Evolutionary conservation across 192 early-diverging fungal species (phyloP), one percentile per base, ranked within the genome.

Genomic region (Coemansia sp.): DNA sequence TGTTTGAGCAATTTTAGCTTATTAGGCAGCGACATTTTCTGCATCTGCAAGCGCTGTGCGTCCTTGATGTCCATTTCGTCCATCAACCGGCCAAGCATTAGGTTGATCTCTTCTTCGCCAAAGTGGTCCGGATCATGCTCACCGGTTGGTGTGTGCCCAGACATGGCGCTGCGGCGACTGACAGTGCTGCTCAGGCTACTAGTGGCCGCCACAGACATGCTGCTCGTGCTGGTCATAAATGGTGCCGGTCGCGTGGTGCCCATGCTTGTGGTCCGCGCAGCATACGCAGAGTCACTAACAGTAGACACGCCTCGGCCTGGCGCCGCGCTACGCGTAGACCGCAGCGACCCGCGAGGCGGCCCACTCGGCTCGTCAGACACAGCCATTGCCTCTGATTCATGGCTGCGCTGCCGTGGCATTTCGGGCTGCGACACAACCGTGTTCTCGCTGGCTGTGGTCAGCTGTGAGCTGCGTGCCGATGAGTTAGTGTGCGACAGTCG

Each of bases 31-130:
- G 82, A 73, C 73, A 83, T 73, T 47, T 76, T 76, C 34, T 78
- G 82, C 76, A 83, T 83, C 56, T 83, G 72, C 59, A 72, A 49
- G 10, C 77, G 73, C 58, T 79, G 77, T 10, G 73, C 68, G 50
- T 83, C 82, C 53, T 68, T 74, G 18, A 83, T 66, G 18, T 79
- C 77, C 82, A 83, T 83, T 50, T 79, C 77, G 66, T 79, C 76
- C 73, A 79, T 83, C 48, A 82, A 61, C n/a, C 76, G 65, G 0
- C 67, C 70, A 53, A 82, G 67, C 81, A 82, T 77, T 56, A 71
- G 60, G 61, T 82, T 74, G 37, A 82, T 64, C 61, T 82, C 81
- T 28, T 78, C 76, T 36, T 78, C 81, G 66, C 72, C 67, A 25
- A 78, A 44, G 3, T 20, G 42, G 31, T 74, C 72, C 0, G 61